These are phyloP conservation scores for Elsinoe batatas DNA, from an alignment of 2,329 filamentous ascomycete species.

Conservation along the genomic window DNA sequence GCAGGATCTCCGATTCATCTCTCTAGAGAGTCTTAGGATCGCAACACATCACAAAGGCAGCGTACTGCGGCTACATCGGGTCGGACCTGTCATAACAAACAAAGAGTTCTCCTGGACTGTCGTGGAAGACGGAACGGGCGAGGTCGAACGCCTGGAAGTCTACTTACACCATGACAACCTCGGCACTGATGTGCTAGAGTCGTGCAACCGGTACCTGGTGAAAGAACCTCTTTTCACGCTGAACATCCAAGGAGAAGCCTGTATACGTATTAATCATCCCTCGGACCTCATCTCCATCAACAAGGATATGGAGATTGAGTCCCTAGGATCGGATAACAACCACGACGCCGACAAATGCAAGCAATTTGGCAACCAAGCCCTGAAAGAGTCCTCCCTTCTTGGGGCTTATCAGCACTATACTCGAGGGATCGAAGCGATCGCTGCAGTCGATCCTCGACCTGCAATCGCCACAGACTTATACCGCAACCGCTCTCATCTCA, in stretches of 20 bases:
- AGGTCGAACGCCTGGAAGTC: slow-evolving; percentile 19
- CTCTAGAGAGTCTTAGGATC: slow-evolving; percentile 14
- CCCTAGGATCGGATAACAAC: background rate
- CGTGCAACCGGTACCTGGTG: slow-evolving; percentile 18
- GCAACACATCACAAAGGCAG: slow-evolving; percentile 19
- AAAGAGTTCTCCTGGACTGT: slow-evolving; percentile 21
- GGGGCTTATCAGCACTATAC: slow-evolving; percentile 18
- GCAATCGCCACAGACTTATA: slow-evolving; percentile 6
- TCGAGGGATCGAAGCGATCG: slow-evolving; percentile 18
- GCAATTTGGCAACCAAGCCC: slow-evolving; percentile 22
- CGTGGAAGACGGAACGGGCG: slow-evolving; percentile 23
- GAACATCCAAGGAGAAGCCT: slow-evolving; percentile 21
- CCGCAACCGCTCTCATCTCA: slow-evolving; percentile 28
- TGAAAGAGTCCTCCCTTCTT: slow-evolving; percentile 19
- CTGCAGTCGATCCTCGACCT: background rate
- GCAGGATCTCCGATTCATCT: slow-evolving; percentile 13
- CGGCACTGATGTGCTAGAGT: slow-evolving; percentile 28
- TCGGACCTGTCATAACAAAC: slow-evolving; percentile 17
- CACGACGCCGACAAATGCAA: slow-evolving; percentile 20
- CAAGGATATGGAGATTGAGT: background rate
- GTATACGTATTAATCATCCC: slow-evolving; percentile 23
- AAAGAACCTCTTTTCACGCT: slow-evolving; percentile 26
- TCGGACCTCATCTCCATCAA: slow-evolving; percentile 19
- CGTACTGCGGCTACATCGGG: slow-evolving; percentile 18
- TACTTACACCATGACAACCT: slow-evolving; percentile 27